A percentile compares a stretch with the other conserved stretches of the same genome.
Evolutionary conservation across 768 basidiomycete genomes (phyloP).

Genomic region (Lepiota venenata): DNA sequence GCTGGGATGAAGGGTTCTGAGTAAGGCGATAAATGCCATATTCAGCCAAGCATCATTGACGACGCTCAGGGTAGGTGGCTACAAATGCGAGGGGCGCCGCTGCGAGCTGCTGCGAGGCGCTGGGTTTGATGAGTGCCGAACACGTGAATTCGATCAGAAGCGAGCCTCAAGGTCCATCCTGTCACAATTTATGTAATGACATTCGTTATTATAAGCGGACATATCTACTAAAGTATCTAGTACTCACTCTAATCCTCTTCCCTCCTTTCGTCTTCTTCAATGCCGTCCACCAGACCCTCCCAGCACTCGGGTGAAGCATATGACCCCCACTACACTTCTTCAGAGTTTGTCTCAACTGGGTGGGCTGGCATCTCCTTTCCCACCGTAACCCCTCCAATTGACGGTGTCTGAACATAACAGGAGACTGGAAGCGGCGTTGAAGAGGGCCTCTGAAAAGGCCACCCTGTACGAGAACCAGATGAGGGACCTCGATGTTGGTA

Average conservation of each 20-base stretch:
- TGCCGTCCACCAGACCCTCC: not conserved
- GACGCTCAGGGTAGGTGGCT: not conserved
- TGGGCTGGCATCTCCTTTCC: conserved; percentile 13
- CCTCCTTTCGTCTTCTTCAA: conserved; percentile 1
- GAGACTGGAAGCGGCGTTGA: conserved; percentile 44
- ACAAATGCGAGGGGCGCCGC: not conserved
- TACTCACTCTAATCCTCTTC: not conserved
- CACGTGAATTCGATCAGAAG: conserved; percentile 35
- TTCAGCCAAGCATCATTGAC: too few species aligned
- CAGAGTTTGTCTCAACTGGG: conserved; percentile 21
- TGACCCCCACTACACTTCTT: not conserved
- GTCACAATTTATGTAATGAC: conserved; percentile 23
- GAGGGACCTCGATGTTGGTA: conserved; percentile 56
- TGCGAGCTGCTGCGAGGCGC: not conserved
- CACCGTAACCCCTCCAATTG: not conserved
- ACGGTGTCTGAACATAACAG: conserved; percentile 21
- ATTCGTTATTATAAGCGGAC: conserved; percentile 10
- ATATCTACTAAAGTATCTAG: conserved; percentile 1
- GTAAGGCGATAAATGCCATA: too few species aligned
- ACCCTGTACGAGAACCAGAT: conserved; percentile 51
- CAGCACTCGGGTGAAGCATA: not conserved
- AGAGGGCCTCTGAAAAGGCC: conserved; percentile 43
- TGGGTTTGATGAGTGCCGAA: too few species aligned
- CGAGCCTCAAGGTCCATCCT: conserved; percentile 20
- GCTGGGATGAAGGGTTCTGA: too few species aligned